Evolutionary conservation across 1,284 basidiomycete genomes (phyloP).

Genomic region (Coniferiporia sulphurascens): DNA sequence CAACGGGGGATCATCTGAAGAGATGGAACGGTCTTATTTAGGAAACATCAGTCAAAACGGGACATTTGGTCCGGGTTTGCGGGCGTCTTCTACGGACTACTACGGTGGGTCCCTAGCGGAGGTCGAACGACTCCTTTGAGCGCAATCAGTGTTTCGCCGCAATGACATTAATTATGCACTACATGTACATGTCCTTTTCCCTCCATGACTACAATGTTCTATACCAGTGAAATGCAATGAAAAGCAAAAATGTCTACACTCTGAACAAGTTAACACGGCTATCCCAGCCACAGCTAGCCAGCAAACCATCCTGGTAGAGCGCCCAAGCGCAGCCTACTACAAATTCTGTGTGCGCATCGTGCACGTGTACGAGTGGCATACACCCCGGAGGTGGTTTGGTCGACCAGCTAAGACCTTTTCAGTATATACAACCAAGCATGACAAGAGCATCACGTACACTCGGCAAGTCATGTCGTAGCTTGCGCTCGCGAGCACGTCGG

Average conservation of each 20-base stretch:
- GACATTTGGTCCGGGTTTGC: not conserved
- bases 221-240: too few relatives aligned
- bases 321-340: constrained; percentile 91
- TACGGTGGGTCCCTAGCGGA: not conserved
- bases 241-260: constrained; percentile 28
- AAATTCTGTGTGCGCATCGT: constrained; percentile 92
- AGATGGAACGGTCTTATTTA: not conserved
- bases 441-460: constrained; percentile 52
- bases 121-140: not conserved
- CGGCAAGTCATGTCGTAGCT: constrained; percentile 97
- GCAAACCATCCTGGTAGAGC: constrained; percentile 75
- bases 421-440: constrained; percentile 6
- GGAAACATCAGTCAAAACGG: not conserved
- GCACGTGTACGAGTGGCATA: constrained; percentile 59
- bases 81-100: not conserved
- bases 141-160: too few relatives aligned
- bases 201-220: too few relatives aligned
- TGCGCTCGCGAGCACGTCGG: constrained; percentile 76
- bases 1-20: too few relatives aligned
- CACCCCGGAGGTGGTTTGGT: constrained; percentile 49
- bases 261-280: constrained; percentile 76
- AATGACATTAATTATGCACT: not conserved
- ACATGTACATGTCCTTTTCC: not conserved
- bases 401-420: constrained; percentile 49
- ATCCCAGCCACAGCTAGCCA: constrained; percentile 92